phyloP scores from a whole-genome alignment of 805 yeast genomes.

The Candida dajiaensis region DNA sequence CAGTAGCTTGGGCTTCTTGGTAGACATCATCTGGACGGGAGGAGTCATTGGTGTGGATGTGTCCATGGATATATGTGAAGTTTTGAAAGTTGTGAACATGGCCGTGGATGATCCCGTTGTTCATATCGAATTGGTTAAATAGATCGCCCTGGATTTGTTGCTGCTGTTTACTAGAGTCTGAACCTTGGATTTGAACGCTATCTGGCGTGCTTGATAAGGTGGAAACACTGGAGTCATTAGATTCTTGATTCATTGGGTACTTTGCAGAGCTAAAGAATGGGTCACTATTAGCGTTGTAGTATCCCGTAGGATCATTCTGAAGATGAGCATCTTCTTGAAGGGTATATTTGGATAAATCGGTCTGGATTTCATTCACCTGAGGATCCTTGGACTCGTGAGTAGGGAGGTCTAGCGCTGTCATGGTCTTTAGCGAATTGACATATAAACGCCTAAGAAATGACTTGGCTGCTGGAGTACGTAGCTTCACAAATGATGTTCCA shows the following conservation, averaged over 20 bases:
- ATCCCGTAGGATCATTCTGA: not conserved
- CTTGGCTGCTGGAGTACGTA: too few species aligned
- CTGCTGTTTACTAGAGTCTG: too few species aligned
- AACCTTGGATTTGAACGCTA: not conserved
- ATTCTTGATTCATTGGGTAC: not conserved
- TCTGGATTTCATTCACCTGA: not conserved
- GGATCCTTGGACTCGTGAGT: not conserved
- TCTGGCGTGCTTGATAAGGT: too few species aligned
- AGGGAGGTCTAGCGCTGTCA: not conserved
- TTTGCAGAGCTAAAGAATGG: not conserved
- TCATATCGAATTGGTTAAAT: not conserved
- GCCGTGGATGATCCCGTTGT: slow-evolving; percentile 58
- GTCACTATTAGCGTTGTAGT: not conserved
- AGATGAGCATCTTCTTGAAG: not conserved
- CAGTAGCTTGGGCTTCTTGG: not conserved
- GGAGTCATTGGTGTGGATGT: slow-evolving; percentile 40
- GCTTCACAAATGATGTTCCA: not conserved
- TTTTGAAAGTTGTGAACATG: slow-evolving; percentile 59
- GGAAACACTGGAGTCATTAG: not conserved
- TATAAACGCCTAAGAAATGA: not conserved
- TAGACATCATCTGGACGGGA: not conserved
- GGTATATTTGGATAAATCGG: not conserved
- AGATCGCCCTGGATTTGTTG: not conserved
- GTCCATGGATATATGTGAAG: slow-evolving; percentile 64
- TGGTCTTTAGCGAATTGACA: not conserved